Base-by-base conservation (phyloP, 352 stramenopile species). In the Pythium scleroteichum region DNA sequence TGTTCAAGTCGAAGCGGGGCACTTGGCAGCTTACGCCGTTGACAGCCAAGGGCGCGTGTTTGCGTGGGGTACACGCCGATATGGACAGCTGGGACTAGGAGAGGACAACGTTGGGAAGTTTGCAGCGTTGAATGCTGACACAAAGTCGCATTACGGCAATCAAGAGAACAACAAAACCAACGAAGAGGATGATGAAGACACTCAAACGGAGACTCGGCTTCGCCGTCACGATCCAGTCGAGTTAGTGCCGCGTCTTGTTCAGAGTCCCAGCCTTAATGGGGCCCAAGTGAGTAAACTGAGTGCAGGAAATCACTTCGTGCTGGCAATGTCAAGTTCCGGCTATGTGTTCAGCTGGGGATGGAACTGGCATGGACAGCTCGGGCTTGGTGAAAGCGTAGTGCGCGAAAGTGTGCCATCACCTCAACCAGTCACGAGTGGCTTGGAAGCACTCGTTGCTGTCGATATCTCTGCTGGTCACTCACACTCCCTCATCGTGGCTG, bases 221-320 rank as follows among this genome's bases (percentile, higher is more conserved):
- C 17, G 24, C 23, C 53, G 51, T 17, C 20, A 45, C 16, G 60
- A 68, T 60, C 39, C 60, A 20, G 64, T 71, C 0, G 46, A 62
- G 17, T 17, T 12, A 10, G n/a, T 6, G 3, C 65, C 65, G 24
- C 32, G 38, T 2, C 53, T 50, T 13, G 58, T 72, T 7, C 10
- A 26, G 13, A 23, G 20, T 17, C 23, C 22, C 2, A 16, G 1
- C 14, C 60, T 84, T 12, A 12, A 17, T 27, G 45, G 44, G 10
- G 44, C 72, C 17, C 19, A 17, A 1, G 50, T 91, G 14, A 50
- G 70, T 1, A 82, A 82, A 24, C 27, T 94, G 8, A 73, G 75
- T 9, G 66, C 73, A 22, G 85, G 85, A 6, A 87, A 86, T 50
- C 82, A 91, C 58, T 94, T 90, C 53, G 74, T 64, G 0, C 45